Evolutionary conservation across 805 yeast species (phyloP), one percentile per base, ranked within the genome.

Genomic region (Candida namnaoensis): DNA sequence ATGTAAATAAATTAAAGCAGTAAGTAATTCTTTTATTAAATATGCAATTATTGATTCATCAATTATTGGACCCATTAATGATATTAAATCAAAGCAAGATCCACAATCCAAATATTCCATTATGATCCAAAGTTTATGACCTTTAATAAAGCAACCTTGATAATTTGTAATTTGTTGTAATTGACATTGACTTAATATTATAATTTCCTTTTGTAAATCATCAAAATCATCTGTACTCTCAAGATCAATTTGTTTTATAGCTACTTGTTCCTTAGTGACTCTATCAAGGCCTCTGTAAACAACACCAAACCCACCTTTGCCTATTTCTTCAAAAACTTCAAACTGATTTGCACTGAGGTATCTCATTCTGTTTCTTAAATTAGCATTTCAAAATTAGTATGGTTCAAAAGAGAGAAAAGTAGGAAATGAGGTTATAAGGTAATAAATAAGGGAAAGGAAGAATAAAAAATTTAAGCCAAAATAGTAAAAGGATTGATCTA

Each of bases 61-160:
- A 46, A 87, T 95, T 36, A 95, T 71, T n/a, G 79, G 78, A 0
- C 99, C 99, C 0, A 96, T 88, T 50, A 79, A 15, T 7, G 8
- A 7, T 41, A 91, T 62, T 36, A 93, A 66, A 6, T 47, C 99
- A 72, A 42, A 87, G 76, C 60, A 56, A 1, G 95, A 84, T 0
- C 99, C 99, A 11, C 98, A 99, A 2, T 95, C 93, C 57, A 98
- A 85, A 54, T 84, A 78, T 56, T 93, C 99, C 97, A 93, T 93
- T 43, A 93, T 78, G 56, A 91, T 88, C 97, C 98, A 91, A 30
- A 91, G 67, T 53, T 84, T 81, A 15, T 95, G 83, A 37, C 90
- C 96, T 47, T 78, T 77, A 28, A 91, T 63, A 48, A 82, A 82
- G 3, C 95, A 83, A 1, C 96, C 97, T 55, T 83, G 84, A 60